These are phyloP conservation scores for Zygosaccharomyces bailii DNA, from an alignment of 805 yeast species.

Conservation along the genomic window DNA sequence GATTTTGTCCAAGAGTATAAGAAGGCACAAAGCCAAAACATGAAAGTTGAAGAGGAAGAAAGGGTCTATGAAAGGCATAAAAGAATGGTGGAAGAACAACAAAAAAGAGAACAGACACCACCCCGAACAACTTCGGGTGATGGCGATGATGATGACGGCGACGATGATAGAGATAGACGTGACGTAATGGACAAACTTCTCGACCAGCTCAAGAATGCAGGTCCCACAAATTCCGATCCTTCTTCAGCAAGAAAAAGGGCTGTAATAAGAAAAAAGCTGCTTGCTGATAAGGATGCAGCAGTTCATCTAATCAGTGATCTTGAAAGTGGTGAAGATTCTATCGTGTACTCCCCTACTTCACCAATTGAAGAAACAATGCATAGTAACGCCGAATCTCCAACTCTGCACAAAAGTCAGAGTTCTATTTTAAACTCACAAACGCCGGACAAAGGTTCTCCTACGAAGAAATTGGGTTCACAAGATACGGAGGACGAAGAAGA, in stretches of 20 bases:
- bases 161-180: slow-evolving; percentile 29
- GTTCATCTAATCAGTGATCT: slow-evolving; percentile 16
- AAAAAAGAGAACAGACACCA: slow-evolving; percentile 23
- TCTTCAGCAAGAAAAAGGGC: slow-evolving; percentile 79
- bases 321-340: slow-evolving; percentile 29
- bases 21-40: slow-evolving; percentile 74
- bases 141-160: slow-evolving; percentile 15
- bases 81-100: slow-evolving; percentile 43
- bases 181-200: slow-evolving; percentile 80
- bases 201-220: slow-evolving; percentile 83
- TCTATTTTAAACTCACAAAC: neutral
- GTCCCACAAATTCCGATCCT: slow-evolving; percentile 72
- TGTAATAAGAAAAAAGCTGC: slow-evolving; percentile 60
- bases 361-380: slow-evolving; percentile 1
- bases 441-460: neutral
- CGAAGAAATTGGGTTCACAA: neutral
- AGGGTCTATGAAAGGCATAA: slow-evolving; percentile 73
- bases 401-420: slow-evolving; percentile 1
- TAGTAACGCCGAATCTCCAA: slow-evolving; percentile 7
- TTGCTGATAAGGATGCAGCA: slow-evolving; percentile 28
- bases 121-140: slow-evolving; percentile 13
- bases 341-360: slow-evolving; percentile 30
- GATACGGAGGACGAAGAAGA: slow-evolving; percentile 23
- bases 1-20: slow-evolving; percentile 75
- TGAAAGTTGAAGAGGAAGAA: slow-evolving; percentile 77